These are phyloP conservation scores for Entomortierella beljakovae DNA, from an alignment of 192 early-diverging fungal genomes.

Conservation along the genomic window DNA sequence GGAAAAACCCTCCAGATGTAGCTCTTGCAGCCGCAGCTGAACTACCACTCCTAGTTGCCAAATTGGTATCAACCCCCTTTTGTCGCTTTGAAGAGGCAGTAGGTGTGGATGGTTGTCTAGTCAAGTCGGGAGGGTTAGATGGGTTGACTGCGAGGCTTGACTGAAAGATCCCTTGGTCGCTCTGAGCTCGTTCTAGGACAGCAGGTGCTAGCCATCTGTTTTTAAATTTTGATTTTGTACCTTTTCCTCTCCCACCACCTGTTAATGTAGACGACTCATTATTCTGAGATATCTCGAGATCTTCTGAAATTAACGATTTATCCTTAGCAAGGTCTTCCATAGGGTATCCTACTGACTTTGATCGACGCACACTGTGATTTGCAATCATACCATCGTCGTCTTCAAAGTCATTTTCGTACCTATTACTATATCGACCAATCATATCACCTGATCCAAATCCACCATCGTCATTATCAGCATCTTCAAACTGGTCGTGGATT, in stretches of 20 bases:
- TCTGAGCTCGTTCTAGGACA: conserved; percentile 23
- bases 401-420: conserved; percentile 25
- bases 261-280: neutral
- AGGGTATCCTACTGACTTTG: neutral
- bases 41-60: conserved; percentile 16
- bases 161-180: conserved; percentile 12
- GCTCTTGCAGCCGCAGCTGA: conserved; percentile 15
- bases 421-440: conserved; percentile 42
- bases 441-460: conserved; percentile 30
- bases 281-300: neutral
- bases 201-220: conserved; percentile 10
- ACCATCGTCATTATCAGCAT: conserved; percentile 36
- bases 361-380: neutral
- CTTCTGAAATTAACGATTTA: neutral
- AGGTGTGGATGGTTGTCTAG: neutral
- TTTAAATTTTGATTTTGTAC: conserved; percentile 7
- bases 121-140: conserved; percentile 2
- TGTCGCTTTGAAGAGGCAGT: neutral
- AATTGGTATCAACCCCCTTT: conserved; percentile 16
- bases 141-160: conserved; percentile 16
- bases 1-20: conserved; percentile 19
- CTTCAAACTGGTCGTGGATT: conserved; percentile 18
- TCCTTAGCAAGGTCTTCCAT: neutral
- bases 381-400: neutral
- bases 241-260: conserved; percentile 19